Evolutionary conservation across 176 grass and related monocot genomes (phyloP), one percentile per base, ranked within the genome.

Genomic region (Secale cereale): DNA sequence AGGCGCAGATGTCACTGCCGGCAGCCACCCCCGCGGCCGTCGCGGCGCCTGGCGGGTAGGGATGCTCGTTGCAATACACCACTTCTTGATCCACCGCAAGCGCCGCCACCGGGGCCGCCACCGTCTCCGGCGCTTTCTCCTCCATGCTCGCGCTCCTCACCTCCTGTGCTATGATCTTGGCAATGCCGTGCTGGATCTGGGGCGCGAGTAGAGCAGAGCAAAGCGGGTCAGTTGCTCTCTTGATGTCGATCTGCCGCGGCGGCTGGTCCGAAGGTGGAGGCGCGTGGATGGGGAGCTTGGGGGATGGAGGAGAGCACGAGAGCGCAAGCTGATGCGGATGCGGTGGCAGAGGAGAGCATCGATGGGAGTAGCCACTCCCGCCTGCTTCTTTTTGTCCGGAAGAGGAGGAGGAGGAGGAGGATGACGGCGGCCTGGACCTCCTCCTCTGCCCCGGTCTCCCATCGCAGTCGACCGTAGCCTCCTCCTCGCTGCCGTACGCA

Each of bases 1-100:
- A 96, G 61, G 97, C 94, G 83, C 97, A 99, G 78, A 99, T 95
- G 81, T 91, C 97, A 1, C 89, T 90, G 17, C 87, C 74, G 33
- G 56, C 83, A 4, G 89, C 81, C 28, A 85, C 60, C 26, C 86
- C 93, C 0, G 91, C 87, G 14, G 85, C 78, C 32, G 4, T 33
- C 32, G 32, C 32, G 4, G 32, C 32, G 4, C 32, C 32, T 33
- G 4, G 3, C 32, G 4, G 32, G 32, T 33, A 99, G 0, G 94
- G 32, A 33, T 33, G 32, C 32, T 6, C 93, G 88, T 86, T 94
- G 82, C 97, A 99, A 77, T 94, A 88, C 60, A 56, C 8, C 61
- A 85, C 87, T 10, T 94, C 90, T 36, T 82, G 85, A 28, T 86
- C 79, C 35, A 14, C 87, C 67, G 50, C 88, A n/a, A 41, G 73